phyloP scores from a whole-genome alignment of 2,329 filamentous ascomycete species.

The Fusarium veterinarium region DNA sequence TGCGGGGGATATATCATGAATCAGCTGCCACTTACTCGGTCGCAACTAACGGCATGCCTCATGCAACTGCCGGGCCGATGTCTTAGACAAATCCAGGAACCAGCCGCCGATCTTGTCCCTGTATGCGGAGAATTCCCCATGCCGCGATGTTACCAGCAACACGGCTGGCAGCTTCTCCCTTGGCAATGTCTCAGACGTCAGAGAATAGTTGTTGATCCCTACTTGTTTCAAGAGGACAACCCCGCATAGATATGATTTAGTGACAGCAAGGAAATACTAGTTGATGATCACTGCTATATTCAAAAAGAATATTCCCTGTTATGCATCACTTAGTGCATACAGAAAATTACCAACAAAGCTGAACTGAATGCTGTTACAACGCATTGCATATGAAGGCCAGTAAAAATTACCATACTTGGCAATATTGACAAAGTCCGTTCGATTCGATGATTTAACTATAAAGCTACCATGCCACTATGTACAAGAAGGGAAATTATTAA shows the following conservation, averaged over 20 bases:
- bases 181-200: neutral
- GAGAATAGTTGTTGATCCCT: neutral
- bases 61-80: neutral
- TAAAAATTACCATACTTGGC: accelerated
- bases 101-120: neutral
- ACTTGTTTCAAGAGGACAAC: neutral
- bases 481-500: neutral
- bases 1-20: neutral
- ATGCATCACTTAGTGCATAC: neutral
- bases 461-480: neutral
- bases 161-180: neutral
- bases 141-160: neutral
- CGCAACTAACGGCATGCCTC: neutral
- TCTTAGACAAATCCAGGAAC: neutral
- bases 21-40: neutral
- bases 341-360: neutral
- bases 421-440: accelerated
- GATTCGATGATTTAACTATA: neutral
- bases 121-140: neutral
- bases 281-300: neutral
- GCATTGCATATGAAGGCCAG: too few relatives aligned
- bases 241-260: neutral
- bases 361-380: neutral
- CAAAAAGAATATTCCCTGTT: accelerated
- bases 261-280: neutral